Percentiles rank a stretch among this genome's conserved stretches.
These are phyloP conservation scores for Pseudogymnoascus sp. DNA, from an alignment of 2,329 filamentous ascomycete genomes.

Conservation along the genomic window DNA sequence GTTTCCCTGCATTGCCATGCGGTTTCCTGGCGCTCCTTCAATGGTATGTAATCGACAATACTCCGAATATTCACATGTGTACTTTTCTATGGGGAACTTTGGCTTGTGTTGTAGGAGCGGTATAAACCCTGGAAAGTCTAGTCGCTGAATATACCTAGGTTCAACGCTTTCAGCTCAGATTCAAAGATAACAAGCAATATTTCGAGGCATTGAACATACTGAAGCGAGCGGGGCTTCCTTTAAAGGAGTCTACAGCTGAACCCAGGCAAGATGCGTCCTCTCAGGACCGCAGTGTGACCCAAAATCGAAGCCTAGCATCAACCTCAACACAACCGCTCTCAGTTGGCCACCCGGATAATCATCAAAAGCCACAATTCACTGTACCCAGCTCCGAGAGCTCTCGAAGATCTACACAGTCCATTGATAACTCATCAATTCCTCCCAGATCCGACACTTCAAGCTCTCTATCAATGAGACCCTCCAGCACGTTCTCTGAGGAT, in stretches of 20 bases:
- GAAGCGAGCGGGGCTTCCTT: constrained; percentile 28
- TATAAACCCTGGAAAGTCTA: not conserved
- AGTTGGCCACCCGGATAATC: not conserved
- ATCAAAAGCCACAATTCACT: not conserved
- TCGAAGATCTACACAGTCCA: not conserved
- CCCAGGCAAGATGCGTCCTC: constrained; percentile 9
- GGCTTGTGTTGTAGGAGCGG: not conserved
- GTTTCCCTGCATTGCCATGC: constrained; percentile 29
- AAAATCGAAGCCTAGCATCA: not conserved
- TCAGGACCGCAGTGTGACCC: not conserved
- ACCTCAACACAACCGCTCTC: not conserved
- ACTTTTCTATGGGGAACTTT: not conserved
- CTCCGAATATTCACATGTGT: constrained; percentile 16
- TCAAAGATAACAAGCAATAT: constrained; percentile 32
- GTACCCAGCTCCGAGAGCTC: not conserved
- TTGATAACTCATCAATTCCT: not conserved
- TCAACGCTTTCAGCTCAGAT: constrained; percentile 38
- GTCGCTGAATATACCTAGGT: constrained; percentile 25
- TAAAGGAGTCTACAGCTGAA: constrained; percentile 19
- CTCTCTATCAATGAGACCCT: not conserved
- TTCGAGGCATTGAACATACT: constrained; percentile 20
- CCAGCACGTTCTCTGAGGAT: not conserved
- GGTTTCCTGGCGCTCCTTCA: constrained; percentile 25
- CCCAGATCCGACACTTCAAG: not conserved
- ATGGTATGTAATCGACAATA: constrained; percentile 19